Conservation (phyloP, 2,329 filamentous ascomycete species). For the Blastomyces percursus region DNA sequence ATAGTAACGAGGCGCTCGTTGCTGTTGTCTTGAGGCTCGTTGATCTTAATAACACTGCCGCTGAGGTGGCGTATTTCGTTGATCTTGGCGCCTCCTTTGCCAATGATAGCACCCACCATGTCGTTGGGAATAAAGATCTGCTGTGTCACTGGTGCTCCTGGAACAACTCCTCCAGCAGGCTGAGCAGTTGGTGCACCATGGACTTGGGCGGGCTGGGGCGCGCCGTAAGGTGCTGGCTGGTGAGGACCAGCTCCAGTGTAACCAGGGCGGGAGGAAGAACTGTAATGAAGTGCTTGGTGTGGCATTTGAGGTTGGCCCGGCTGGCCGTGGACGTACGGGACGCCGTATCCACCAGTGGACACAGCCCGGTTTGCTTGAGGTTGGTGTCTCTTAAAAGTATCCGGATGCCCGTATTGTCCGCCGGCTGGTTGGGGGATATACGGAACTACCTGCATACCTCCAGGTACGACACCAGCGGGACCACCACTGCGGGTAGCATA, state of each 20-base stretch:
- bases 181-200: constrained; percentile 58
- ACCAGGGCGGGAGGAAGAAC: constrained; percentile 57
- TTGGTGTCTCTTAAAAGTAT: constrained; percentile 68
- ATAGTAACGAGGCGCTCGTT: constrained; percentile 97
- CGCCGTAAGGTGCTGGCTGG: constrained; percentile 59
- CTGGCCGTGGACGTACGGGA: constrained; percentile 58
- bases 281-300: constrained; percentile 70
- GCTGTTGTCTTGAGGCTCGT: constrained; percentile 97
- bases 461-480: constrained; percentile 84
- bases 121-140: constrained; percentile 99
- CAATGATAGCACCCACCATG: constrained; percentile 98
- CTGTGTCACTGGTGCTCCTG: constrained; percentile 80
- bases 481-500: constrained; percentile 93
- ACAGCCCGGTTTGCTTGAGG: constrained; percentile 64
- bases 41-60: constrained; percentile 99
- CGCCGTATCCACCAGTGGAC: constrained; percentile 54
- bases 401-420: constrained; percentile 83
- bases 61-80: constrained; percentile 97
- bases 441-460: constrained; percentile 98
- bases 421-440: constrained; percentile 89
- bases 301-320: constrained; percentile 44
- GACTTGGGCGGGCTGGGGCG: constrained; percentile 47
- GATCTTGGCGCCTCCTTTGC: constrained; percentile 97
- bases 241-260: constrained; percentile 74
- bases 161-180: constrained; percentile 62